Evolutionary conservation across 2,329 filamentous ascomycete species (phyloP).

Genomic region (Neofusicoccum sp.): DNA sequence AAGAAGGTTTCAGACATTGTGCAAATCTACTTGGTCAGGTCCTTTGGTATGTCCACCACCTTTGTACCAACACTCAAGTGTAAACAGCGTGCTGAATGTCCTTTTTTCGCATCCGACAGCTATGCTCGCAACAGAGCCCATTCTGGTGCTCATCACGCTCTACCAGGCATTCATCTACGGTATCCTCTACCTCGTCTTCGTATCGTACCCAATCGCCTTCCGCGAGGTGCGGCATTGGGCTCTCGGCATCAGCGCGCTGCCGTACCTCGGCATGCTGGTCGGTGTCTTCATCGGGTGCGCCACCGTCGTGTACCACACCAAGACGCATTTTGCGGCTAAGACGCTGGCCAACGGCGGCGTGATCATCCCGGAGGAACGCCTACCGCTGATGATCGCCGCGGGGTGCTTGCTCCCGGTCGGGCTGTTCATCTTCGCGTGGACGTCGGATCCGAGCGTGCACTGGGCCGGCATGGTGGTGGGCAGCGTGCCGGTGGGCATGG

Average conservation of each 20-base stretch:
- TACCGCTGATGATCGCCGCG: slow-evolving; percentile 56
- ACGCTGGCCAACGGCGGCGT: slow-evolving; percentile 63
- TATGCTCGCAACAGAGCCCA: background rate
- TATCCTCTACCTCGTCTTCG: background rate
- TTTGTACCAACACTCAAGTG: too few relatives aligned
- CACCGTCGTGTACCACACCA: slow-evolving; percentile 48
- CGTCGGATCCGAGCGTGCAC: slow-evolving; percentile 51
- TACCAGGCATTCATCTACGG: background rate
- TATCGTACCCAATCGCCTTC: background rate
- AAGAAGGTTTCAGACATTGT: background rate
- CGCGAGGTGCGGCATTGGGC: background rate
- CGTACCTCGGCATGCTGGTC: slow-evolving; percentile 39
- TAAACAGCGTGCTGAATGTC: too few relatives aligned
- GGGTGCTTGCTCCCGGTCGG: slow-evolving; percentile 55
- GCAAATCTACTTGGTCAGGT: slow-evolving; percentile 24
- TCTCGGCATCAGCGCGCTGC: background rate
- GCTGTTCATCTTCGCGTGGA: slow-evolving; percentile 61
- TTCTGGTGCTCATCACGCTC: background rate
- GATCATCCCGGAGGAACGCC: slow-evolving; percentile 45
- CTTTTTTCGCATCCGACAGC: slow-evolving; percentile 47
- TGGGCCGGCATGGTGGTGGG: slow-evolving; percentile 63
- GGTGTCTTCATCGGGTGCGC: slow-evolving; percentile 59
- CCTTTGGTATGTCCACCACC: slow-evolving; percentile 41
- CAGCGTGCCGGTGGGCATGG: slow-evolving; percentile 54
- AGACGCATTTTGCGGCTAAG: slow-evolving; percentile 63